Percentiles rank a stretch among this genome's conserved stretches.
phyloP scores from a whole-genome alignment of 2,329 filamentous ascomycete genomes.

The Aureobasidium sp. region DNA sequence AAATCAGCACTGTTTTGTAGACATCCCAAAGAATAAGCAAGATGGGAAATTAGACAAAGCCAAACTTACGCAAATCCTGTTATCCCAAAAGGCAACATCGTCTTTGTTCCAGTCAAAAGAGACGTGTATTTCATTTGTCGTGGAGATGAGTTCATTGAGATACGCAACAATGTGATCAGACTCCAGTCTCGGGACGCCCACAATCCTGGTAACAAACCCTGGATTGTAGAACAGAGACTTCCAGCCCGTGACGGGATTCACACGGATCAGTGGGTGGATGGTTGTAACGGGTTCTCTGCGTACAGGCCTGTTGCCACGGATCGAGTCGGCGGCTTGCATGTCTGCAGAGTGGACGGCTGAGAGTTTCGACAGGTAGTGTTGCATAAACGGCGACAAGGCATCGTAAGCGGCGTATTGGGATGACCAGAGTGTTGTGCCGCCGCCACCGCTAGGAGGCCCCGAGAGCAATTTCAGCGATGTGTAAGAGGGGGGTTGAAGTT shows the following conservation, averaged over 20 bases:
- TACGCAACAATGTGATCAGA: not conserved
- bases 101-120: conserved; percentile 58
- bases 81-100: conserved; percentile 64
- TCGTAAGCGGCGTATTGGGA: conserved; percentile 54
- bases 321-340: conserved; percentile 47
- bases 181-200: conserved; percentile 43
- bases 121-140: conserved; percentile 61
- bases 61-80: conserved; percentile 17
- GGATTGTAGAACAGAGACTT: conserved; percentile 55
- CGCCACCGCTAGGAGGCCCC: conserved; percentile 48
- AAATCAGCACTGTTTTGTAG: not conserved
- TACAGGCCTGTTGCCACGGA: conserved; percentile 44
- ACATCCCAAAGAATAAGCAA: no score
- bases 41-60: no score
- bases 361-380: conserved; percentile 49
- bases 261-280: conserved; percentile 50
- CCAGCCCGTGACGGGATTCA: conserved; percentile 56
- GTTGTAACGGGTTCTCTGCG: conserved; percentile 48
- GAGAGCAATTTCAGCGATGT: conserved; percentile 49
- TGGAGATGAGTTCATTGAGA: conserved; percentile 43
- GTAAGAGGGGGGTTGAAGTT: conserved; percentile 52
- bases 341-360: conserved; percentile 47
- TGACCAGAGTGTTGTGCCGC: conserved; percentile 34
- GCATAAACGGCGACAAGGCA: conserved; percentile 47
- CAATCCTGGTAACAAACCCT: conserved; percentile 51